These are phyloP conservation scores for Filobasidium floriforme DNA, from an alignment of 768 basidiomycete species.

Conservation along the genomic window DNA sequence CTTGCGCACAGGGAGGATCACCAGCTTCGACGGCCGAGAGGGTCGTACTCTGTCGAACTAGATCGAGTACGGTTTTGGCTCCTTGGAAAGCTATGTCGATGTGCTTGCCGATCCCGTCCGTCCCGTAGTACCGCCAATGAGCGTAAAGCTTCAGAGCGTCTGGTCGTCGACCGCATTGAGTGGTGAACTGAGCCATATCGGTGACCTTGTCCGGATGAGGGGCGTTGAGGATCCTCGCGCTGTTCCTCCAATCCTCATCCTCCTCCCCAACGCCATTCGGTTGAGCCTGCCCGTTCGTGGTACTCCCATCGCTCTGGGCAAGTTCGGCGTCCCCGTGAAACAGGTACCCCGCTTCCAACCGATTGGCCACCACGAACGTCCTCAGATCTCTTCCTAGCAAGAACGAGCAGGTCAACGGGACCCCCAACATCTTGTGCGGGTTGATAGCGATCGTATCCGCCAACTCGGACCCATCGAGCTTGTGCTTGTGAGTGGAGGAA, in stretches of 20 bases:
- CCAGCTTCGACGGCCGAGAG: slow-evolving; percentile 19
- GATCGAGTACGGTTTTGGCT: slow-evolving; percentile 20
- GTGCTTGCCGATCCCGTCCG: slow-evolving; percentile 16
- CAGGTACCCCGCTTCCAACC: slow-evolving; percentile 31
- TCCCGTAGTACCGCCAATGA: slow-evolving; percentile 29
- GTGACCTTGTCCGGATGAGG: slow-evolving; percentile 24
- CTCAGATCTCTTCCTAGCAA: slow-evolving; percentile 27
- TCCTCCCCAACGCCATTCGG: background rate
- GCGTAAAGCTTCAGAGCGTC: slow-evolving; percentile 31
- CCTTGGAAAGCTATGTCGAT: slow-evolving; percentile 24
- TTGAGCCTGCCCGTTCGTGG: background rate
- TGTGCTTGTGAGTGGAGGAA: slow-evolving; percentile 13
- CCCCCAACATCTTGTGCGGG: slow-evolving; percentile 33
- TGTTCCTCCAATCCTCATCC: background rate
- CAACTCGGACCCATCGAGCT: slow-evolving; percentile 24
- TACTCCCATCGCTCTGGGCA: background rate
- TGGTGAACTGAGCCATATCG: slow-evolving; percentile 31
- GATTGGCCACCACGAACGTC: slow-evolving; percentile 26
- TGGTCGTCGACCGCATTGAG: slow-evolving; percentile 30
- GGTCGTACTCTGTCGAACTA: background rate
- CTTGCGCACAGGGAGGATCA: slow-evolving; percentile 29
- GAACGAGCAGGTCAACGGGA: slow-evolving; percentile 30
- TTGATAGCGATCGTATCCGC: slow-evolving; percentile 28
- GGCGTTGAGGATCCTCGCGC: background rate
- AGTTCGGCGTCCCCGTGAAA: slow-evolving; percentile 15